Evolutionary conservation across 345 rosid genomes (phyloP).

Genomic region (Citrus glauca): DNA sequence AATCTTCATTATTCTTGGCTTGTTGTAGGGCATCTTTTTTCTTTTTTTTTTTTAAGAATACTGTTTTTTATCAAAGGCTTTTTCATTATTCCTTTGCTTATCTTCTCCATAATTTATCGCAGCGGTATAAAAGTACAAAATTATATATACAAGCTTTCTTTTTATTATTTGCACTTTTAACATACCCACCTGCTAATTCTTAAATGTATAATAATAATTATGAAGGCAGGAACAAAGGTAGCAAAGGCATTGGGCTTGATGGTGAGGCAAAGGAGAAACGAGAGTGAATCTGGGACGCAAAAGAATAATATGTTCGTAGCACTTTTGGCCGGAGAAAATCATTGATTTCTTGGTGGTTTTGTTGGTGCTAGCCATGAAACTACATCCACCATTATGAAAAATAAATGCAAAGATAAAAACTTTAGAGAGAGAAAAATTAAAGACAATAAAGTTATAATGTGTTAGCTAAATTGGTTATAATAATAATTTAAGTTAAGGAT

Average conservation of each 20-base stretch:
- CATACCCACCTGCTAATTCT: no score
- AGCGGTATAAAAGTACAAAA: constrained; percentile 66
- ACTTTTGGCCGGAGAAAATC: constrained; percentile 63
- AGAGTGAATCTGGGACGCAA: constrained; percentile 39
- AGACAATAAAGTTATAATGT: no score
- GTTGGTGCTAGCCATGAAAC: constrained; percentile 96
- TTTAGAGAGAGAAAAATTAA: no score
- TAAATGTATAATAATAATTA: neutral
- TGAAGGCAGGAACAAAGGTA: constrained; percentile 83
- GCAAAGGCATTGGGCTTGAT: constrained; percentile 81
- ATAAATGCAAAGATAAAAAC: no score
- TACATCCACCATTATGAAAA: constrained; percentile 76
- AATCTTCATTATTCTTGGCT: no score
- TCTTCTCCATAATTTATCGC: constrained; percentile 77
- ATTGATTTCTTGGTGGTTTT: constrained; percentile 85
- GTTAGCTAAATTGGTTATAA: no score
- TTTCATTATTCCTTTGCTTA: constrained; percentile 68
- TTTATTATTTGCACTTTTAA: neutral
- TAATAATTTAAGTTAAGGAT: no score
- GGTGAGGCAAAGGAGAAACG: constrained; percentile 65
- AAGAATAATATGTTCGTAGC: constrained; percentile 81
- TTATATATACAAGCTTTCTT: neutral
- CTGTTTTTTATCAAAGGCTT: constrained; percentile 87
- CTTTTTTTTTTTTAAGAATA: constrained; percentile 39
- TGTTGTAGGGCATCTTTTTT: no score